Base-by-base conservation (phyloP, 2,329 filamentous ascomycete genomes). In the Hymenoscyphus albidus region DNA sequence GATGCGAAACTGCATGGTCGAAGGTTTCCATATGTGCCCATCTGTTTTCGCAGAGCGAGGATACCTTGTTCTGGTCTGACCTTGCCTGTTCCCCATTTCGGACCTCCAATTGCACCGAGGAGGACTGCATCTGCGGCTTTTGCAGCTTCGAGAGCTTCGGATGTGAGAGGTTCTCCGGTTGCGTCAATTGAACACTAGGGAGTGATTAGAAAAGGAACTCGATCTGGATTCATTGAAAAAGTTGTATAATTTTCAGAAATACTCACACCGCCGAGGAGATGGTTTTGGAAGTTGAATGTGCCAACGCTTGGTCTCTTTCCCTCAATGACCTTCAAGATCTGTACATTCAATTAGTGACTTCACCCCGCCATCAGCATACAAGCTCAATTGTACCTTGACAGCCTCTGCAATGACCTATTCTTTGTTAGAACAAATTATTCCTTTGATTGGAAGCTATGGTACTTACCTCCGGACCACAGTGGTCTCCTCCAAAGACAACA, bases 1-100 rank as follows among this genome's bases (percentile, higher is more conserved):
- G 93, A 93, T 60, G 92, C 92, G 81, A 99, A 98, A 84, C 91
- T 96, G 84, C 94, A 98, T 10, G 93, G 94, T 5, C 94, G 89
- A 65, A 98, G 88, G 85, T 98, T 98, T 72, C 93, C 94, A 80
- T 96, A 98, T 64, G 94, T 92, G 75, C 85, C 85, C 84, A 98
- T 91, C 79, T 97, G 91, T 80, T 96, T 97, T 80, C 94, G 92
- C 62, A 98, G 90, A 71, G 83, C 86, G 67, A 98, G 88, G 73
- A 98, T 88, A 67, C 94, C 94, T 80, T 97, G 92, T 78, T 98
- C 94, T 1, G 94, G 94, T 56, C 93, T 91, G 68, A 97, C 89
- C 64, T 87, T 80, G 70, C 91, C 92, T 39, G 92, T 95, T 67
- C 93, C 93, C 92, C 93, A 98, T 92, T 97, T 78, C 14, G 95